Evolutionary conservation across 495 filamentous ascomycete genomes (phyloP).

Genomic region (Hypomontagnella monticulosa): DNA sequence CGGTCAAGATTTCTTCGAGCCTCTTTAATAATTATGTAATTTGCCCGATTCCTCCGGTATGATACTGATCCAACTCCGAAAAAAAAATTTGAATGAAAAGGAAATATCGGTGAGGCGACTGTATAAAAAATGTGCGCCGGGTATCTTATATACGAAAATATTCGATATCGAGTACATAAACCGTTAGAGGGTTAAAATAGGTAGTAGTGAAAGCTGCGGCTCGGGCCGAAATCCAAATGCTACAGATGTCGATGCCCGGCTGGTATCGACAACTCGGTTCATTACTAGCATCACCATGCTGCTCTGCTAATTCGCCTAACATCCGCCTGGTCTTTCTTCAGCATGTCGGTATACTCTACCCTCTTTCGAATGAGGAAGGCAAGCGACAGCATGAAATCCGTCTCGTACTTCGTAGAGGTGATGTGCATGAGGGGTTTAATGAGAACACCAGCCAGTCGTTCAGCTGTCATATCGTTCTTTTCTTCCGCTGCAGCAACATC

Average conservation of each 20-base stretch:
- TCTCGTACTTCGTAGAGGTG: conserved; percentile 43
- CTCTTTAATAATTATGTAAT: conserved; percentile 37
- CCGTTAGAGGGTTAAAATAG: conserved; percentile 11
- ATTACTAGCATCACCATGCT: conserved; percentile 41
- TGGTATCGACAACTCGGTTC: neutral
- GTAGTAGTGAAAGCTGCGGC: neutral
- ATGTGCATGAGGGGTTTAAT: conserved; percentile 55
- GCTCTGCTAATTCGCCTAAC: conserved; percentile 44
- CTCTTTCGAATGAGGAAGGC: conserved; percentile 59
- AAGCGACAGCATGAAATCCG: conserved; percentile 54
- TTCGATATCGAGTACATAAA: conserved; percentile 16
- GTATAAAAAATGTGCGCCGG: conserved; percentile 24
- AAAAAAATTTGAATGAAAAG: conserved; percentile 1
- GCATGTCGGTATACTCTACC: conserved; percentile 48
- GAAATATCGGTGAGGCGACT: conserved; percentile 11
- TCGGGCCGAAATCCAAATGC: neutral
- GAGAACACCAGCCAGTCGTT: conserved; percentile 51
- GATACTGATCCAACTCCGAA: neutral
- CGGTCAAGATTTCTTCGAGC: conserved; percentile 28
- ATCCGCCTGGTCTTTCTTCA: conserved; percentile 44
- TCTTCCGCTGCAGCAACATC: conserved; percentile 49
- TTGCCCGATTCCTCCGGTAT: conserved; percentile 14
- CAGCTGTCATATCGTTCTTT: conserved; percentile 57
- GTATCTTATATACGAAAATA: conserved; percentile 40
- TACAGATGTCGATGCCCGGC: neutral